Base-by-base conservation (phyloP, 331 rosid genomes). In the Telfairia occidentalis region DNA sequence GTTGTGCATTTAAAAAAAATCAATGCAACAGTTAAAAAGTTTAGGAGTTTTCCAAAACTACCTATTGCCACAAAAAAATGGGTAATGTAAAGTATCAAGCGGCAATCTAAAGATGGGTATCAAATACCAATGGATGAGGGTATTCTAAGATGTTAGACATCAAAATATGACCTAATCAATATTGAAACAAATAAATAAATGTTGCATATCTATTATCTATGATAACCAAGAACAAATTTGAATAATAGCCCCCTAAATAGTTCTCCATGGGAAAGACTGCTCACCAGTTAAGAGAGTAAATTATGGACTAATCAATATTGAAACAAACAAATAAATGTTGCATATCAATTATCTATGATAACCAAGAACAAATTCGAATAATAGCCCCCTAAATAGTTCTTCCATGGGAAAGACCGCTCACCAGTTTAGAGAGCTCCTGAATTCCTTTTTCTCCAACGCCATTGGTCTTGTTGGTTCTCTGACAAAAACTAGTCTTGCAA, bases 401-500 rank as follows among this genome's bases (percentile, higher is more conserved):
- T 46, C 30, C 60, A 71, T 9, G n/a, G 45, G 5, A 28, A 71
- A 71, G 43, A 18, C 38, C 46, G 45, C 60, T 70, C 76, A 71
- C 76, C 76, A 10, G 76, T 49, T 30, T 48, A 18, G 76, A 49
- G 9, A 71, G 60, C 60, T 71, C 76, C 9, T 10, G 24, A 49
- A 18, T 71, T 49, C 19, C 46, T 26, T 71, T 30, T 52, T 29
- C 60, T 71, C 60, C 60, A 9, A 48, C 48, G 76, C 29, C 76
- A 11, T 46, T n/a, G 19, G 2, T 46, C 42, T 70, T 45, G 58
- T 18, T 70, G 58, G 58, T 70, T 26, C 28, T 70, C 28, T 45
- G 26, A 70, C 58, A 70, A 45, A 12, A 28, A 70, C 16, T 13
- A 61, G 64, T 61, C 29, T 54, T 42, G 55, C 12, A 73, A 4